A percentile compares a stretch with the other conserved stretches of the same genome.
Conservation (phyloP, 768 basidiomycete genomes). For the Tricholoma matsutake region DNA sequence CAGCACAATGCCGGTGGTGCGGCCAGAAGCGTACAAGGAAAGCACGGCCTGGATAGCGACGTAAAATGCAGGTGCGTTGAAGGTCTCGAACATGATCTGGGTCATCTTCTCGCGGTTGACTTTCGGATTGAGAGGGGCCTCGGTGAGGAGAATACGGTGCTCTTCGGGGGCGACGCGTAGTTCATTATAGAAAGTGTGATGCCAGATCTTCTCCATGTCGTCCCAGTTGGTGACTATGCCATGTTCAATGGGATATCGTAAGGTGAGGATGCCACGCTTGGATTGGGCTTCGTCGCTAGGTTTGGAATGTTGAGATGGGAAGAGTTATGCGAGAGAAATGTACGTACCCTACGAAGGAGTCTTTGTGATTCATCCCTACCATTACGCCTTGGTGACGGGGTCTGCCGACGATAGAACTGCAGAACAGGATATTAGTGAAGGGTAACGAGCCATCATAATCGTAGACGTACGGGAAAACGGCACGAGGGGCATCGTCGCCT, state of each 20-base stretch:
- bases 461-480: slow-evolving; percentile 89
- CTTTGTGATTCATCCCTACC: slow-evolving; percentile 97
- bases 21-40: slow-evolving; percentile 92
- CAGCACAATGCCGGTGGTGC: slow-evolving; percentile 91
- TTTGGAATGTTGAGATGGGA: slow-evolving; percentile 9
- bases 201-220: slow-evolving; percentile 99
- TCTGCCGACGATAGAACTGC: slow-evolving; percentile 88
- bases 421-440: slow-evolving; percentile 3
- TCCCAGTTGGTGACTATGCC: slow-evolving; percentile 98
- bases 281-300: slow-evolving; percentile 86
- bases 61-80: slow-evolving; percentile 91
- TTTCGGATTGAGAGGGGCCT: slow-evolving; percentile 91
- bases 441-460: neutral
- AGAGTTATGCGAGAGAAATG: neutral
- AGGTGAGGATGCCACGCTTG: slow-evolving; percentile 90
- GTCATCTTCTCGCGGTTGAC: slow-evolving; percentile 93
- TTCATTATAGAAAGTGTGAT: slow-evolving; percentile 96
- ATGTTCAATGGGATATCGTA: slow-evolving; percentile 94
- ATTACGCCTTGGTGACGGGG: slow-evolving; percentile 94
- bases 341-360: slow-evolving; percentile 88
- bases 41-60: slow-evolving; percentile 90
- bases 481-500: slow-evolving; percentile 88
- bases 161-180: slow-evolving; percentile 91
- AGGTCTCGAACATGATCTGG: slow-evolving; percentile 96
- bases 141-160: slow-evolving; percentile 87